A percentile compares a stretch with the other conserved stretches of the same genome.
These are phyloP conservation scores for Kwoniella shivajii DNA, from an alignment of 1,284 basidiomycete genomes.

Conservation along the genomic window DNA sequence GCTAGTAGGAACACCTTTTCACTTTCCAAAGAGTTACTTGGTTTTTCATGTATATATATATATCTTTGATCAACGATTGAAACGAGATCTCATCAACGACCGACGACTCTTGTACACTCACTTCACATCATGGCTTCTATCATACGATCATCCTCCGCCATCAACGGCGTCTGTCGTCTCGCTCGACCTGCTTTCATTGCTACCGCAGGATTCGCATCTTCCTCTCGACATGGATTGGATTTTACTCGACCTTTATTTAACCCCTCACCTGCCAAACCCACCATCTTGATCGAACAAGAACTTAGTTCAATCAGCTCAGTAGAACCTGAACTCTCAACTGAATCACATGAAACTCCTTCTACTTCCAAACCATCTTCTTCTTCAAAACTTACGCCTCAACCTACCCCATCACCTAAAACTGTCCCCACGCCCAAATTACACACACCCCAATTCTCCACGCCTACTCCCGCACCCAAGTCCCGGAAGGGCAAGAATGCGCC, in stretches of 20 bases:
- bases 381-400: conserved; percentile 1
- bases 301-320: not conserved
- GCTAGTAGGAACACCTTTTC: not conserved
- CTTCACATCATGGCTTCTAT: conserved; percentile 10
- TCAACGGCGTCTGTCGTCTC: not conserved
- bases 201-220: conserved; percentile 15
- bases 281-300: conserved; percentile 2
- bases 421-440: not conserved
- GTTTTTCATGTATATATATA: not conserved
- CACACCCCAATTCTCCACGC: conserved; percentile 7
- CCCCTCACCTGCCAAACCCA: not conserved
- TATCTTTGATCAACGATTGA: not conserved
- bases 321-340: not conserved
- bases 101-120: not conserved
- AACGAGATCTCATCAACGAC: not conserved
- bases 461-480: not conserved
- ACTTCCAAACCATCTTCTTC: conserved; percentile 8
- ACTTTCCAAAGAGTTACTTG: not conserved
- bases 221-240: conserved; percentile 15
- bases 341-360: conserved; percentile 5
- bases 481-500: not conserved
- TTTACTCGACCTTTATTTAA: conserved; percentile 8
- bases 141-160: conserved; percentile 9
- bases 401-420: not conserved
- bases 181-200: not conserved